phyloP scores from a whole-genome alignment of 1,284 basidiomycete genomes.

The Chalciporus sp. region DNA sequence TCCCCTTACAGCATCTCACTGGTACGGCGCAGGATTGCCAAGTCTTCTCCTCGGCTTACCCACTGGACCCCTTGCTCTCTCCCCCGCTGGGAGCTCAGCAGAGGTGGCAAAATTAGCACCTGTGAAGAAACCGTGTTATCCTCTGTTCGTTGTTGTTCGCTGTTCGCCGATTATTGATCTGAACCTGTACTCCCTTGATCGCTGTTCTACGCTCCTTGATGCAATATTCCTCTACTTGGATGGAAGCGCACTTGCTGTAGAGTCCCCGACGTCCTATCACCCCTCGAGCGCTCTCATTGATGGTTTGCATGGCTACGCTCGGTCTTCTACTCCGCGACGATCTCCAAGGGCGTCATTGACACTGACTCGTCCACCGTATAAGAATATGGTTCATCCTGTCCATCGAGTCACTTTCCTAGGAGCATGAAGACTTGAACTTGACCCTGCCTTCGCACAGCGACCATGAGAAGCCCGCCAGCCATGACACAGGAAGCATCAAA shows the following conservation, averaged over 20 bases:
- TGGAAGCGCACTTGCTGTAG: background rate
- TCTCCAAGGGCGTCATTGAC: background rate
- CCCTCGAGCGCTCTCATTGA: background rate
- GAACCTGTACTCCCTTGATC: slow-evolving; percentile 12
- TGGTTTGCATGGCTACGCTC: slow-evolving; percentile 9
- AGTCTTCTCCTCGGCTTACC: slow-evolving; percentile 16
- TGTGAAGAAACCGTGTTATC: background rate
- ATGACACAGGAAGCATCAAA: background rate
- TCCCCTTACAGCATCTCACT: slow-evolving; percentile 8
- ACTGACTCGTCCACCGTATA: background rate
- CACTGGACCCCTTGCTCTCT: slow-evolving; percentile 2
- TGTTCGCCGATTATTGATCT: background rate
- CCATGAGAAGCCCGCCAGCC: background rate
- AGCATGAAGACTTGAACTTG: too few relatives aligned
- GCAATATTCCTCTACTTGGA: background rate
- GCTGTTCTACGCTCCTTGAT: background rate
- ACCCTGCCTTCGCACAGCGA: background rate
- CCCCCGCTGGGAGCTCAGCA: background rate
- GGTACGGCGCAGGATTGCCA: background rate
- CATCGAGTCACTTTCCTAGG: too few relatives aligned
- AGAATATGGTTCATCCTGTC: too few relatives aligned
- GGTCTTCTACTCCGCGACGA: slow-evolving; percentile 2
- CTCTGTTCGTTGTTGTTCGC: background rate
- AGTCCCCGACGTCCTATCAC: background rate
- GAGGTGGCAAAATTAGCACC: background rate